Conservation (phyloP, 352 stramenopile species). For the Phytophthora constricta region DNA sequence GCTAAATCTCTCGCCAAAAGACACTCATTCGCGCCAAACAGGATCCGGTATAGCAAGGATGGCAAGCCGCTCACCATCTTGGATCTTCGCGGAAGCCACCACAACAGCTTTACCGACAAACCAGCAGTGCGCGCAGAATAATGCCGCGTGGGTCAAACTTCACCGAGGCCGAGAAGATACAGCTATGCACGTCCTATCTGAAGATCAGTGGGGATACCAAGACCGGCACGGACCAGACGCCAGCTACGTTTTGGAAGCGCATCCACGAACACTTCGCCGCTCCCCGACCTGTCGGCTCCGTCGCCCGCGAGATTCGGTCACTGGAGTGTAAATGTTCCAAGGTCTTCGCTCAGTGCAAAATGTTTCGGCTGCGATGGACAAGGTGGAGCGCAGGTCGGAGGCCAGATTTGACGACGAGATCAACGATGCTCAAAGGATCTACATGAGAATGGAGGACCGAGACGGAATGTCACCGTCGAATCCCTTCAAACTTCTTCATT, state of each 20-base stretch:
- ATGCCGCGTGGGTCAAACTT: conserved; percentile 1
- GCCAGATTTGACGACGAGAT: not conserved
- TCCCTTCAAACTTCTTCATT: not conserved
- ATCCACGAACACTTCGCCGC: conserved; percentile 2
- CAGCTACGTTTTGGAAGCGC: conserved; percentile 11
- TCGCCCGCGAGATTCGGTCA: not conserved
- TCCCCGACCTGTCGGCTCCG: not conserved
- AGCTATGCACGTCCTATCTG: conserved; percentile 10
- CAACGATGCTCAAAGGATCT: not conserved
- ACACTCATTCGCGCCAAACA: too few relatives aligned
- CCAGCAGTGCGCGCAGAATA: not conserved
- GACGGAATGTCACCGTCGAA: not conserved
- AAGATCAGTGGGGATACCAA: conserved; percentile 3
- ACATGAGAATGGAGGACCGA: not conserved
- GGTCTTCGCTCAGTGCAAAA: not conserved
- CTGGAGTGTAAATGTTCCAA: not conserved
- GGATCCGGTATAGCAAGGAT: too few relatives aligned
- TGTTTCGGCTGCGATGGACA: not conserved
- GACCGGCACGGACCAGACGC: conserved; percentile 7
- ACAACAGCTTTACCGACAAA: too few relatives aligned
- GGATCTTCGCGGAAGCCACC: too few relatives aligned
- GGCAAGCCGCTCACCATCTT: too few relatives aligned
- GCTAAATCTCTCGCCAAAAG: too few relatives aligned
- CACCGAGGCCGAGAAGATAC: conserved; percentile 2
- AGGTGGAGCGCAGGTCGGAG: not conserved